phyloP scores from a whole-genome alignment of 805 yeast species.

The Ogataea nakhonphanomensis region DNA sequence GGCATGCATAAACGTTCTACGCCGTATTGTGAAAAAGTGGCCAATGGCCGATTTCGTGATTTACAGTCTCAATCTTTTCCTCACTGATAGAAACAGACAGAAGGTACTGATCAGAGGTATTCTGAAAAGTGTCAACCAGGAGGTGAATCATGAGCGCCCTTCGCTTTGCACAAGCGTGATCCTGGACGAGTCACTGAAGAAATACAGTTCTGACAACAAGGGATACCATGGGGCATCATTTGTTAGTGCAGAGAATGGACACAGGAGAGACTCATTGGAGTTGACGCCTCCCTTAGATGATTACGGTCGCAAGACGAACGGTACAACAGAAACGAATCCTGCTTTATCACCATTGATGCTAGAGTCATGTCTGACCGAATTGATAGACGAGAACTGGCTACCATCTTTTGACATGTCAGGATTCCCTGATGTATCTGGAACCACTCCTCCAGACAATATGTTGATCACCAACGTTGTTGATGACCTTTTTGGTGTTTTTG shows the following conservation, averaged over 20 bases:
- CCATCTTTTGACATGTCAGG: constrained; percentile 22
- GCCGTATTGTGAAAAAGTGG: constrained; percentile 47
- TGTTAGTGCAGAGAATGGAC: constrained; percentile 16
- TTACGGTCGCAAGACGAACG: neutral
- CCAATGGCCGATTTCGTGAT: constrained; percentile 50
- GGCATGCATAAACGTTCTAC: constrained; percentile 31
- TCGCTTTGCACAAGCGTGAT: constrained; percentile 5
- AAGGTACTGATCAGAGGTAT: constrained; percentile 22
- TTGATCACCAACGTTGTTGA: constrained; percentile 9
- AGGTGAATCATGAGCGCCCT: constrained; percentile 4
- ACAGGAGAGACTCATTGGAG: neutral
- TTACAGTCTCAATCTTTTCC: constrained; percentile 44
- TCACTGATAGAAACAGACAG: constrained; percentile 32
- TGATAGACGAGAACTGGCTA: constrained; percentile 23
- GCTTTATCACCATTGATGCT: neutral
- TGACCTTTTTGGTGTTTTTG: constrained; percentile 18
- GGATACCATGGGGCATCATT: constrained; percentile 6
- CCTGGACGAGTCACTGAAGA: constrained; percentile 10
- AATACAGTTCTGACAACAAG: constrained; percentile 6
- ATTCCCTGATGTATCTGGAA: constrained; percentile 7
- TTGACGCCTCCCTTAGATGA: neutral
- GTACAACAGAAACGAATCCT: neutral
- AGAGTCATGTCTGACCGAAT: constrained; percentile 13
- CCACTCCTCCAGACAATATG: constrained; percentile 1
- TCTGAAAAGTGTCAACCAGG: constrained; percentile 12